Base-by-base conservation (phyloP, 495 filamentous ascomycete species). In the Durotheca rogersii region DNA sequence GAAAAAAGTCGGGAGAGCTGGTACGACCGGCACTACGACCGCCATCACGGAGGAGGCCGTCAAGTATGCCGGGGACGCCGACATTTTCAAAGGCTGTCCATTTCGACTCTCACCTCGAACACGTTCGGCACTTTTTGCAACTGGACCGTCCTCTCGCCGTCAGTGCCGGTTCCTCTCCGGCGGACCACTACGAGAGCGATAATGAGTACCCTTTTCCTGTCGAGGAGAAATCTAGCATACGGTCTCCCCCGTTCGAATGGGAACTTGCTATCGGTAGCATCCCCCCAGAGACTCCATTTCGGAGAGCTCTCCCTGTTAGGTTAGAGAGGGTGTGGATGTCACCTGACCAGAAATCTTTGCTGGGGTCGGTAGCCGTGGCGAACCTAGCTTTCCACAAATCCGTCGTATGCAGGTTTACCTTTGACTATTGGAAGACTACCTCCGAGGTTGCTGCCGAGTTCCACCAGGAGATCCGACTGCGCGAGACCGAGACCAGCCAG, bases 371-470 rank as follows among this genome's bases (percentile, higher is more conserved):
- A 16, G 88, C 84, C 14, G 90, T 92, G 41, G 84, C 87, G 57
- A 98, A 98, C 66, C 68, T 97, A 14, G 81, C 90, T 0, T 98
- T 93, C 71, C 83, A 95, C 33, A 98, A 98, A 66, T 65, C 72
- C 7, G 91, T 98, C 30, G 81, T 86, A 15, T 90, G 89, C 66
- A 82, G 93, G 19, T 98, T 98, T 64, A 97, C 94, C 0, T 80
- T 97, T 45, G 93, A 98, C 68, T 90, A 91, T 65, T 98, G 93
- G 93, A 94, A 92, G 72, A 98, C 93, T 0, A 91, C 90, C 2
- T 98, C 93, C 1, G 93, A 98, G 65, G 86, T 98, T 2, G 76
- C 79, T 31, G 94, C 90, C 6, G 90, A 96, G 60, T 98, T 81
- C 70, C 86, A 84, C 66, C 79, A 86, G 45, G 88, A 94, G 69